Evolutionary conservation across 371 early-diverging fungal genomes (phyloP).

Genomic region (Syncephalastrum sp.): DNA sequence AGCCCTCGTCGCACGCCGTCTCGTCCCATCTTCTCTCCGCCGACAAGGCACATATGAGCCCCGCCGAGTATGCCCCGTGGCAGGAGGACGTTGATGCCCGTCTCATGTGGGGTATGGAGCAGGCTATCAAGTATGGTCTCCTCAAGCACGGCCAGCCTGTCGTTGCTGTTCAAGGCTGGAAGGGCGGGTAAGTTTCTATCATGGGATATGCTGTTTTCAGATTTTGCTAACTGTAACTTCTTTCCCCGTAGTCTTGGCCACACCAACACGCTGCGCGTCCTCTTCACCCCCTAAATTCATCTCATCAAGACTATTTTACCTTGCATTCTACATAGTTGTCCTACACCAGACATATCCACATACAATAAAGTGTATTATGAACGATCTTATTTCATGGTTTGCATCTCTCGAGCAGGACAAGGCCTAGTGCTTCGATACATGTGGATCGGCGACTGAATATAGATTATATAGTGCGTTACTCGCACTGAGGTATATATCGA

Average conservation of each 20-base stretch:
- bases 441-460: no score
- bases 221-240: no score
- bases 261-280: constrained; percentile 83
- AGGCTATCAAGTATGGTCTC: constrained; percentile 54
- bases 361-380: no score
- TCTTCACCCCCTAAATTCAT: constrained; percentile 38
- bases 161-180: constrained; percentile 84
- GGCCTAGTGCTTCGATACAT: no score
- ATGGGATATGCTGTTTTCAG: no score
- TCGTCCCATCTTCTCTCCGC: constrained; percentile 18
- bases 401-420: no score
- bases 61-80: constrained; percentile 59
- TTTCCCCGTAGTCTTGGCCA: constrained; percentile 58
- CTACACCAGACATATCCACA: no score
- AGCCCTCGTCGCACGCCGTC: constrained; percentile 40
- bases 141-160: constrained; percentile 69
- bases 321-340: no score
- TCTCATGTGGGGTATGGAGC: constrained; percentile 77
- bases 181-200: constrained; percentile 44
- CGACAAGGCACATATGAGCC: constrained; percentile 24
- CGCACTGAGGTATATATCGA: no score
- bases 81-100: constrained; percentile 86
- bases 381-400: no score
- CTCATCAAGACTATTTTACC: background rate
- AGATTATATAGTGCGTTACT: no score